These are phyloP conservation scores for Avicennia marina DNA, from an alignment of 257 asterid genomes.

Conservation along the genomic window DNA sequence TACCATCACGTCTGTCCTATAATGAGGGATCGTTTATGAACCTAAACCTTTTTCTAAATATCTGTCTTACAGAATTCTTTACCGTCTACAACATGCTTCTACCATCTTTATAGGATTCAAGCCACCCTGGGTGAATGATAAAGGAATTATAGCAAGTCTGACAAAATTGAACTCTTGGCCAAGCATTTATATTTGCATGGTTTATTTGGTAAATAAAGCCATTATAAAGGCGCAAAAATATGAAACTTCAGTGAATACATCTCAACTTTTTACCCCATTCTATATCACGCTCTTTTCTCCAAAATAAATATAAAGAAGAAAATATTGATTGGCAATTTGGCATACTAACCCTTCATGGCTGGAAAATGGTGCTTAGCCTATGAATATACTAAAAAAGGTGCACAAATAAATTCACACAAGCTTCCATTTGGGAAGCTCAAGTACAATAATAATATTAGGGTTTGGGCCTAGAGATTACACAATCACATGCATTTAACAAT, in stretches of 20 bases:
- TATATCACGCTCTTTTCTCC: background rate
- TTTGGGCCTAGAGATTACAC: background rate
- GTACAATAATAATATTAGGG: background rate
- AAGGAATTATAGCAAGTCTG: background rate
- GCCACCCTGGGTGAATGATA: background rate
- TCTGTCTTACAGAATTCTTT: background rate
- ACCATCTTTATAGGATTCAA: background rate
- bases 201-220: background rate
- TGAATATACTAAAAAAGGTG: too few species aligned
- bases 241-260: background rate
- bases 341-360: conserved; percentile 1
- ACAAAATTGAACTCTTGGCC: background rate
- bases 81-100: background rate
- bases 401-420: background rate
- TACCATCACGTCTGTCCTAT: background rate
- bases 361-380: too few species aligned
- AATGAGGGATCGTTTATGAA: background rate
- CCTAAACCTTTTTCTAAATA: background rate
- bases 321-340: background rate
- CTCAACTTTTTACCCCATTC: background rate
- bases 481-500: background rate
- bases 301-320: background rate
- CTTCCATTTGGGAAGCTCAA: background rate
- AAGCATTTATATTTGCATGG: too few species aligned
- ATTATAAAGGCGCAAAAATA: background rate